These are phyloP conservation scores for Epicoccum nigrum DNA, from an alignment of 2,329 filamentous ascomycete genomes.

Conservation along the genomic window DNA sequence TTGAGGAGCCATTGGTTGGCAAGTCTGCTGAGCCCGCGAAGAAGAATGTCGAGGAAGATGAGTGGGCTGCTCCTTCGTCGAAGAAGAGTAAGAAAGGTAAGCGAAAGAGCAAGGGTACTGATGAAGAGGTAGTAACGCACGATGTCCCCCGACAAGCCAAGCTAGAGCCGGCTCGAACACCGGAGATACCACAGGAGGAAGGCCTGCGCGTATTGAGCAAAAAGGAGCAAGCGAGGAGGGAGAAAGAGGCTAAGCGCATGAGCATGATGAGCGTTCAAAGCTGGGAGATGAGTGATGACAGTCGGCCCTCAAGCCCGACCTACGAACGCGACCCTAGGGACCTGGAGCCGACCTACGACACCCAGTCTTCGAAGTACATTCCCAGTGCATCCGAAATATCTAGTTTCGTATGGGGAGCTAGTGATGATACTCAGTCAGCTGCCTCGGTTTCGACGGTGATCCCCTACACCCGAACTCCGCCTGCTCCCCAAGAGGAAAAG, in stretches of 20 bases:
- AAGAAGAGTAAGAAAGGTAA: slow-evolving; percentile 39
- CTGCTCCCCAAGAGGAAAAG: neutral
- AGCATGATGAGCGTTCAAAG: slow-evolving; percentile 34
- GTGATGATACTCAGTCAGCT: slow-evolving; percentile 12
- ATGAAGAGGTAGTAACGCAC: slow-evolving; percentile 29
- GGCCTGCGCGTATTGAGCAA: slow-evolving; percentile 42
- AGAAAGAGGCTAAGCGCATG: slow-evolving; percentile 39
- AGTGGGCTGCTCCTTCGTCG: slow-evolving; percentile 16
- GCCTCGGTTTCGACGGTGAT: slow-evolving; percentile 13
- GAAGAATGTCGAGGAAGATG: slow-evolving; percentile 34
- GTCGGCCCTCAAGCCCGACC: slow-evolving; percentile 29
- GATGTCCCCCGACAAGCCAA: slow-evolving; percentile 21
- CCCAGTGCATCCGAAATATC: slow-evolving; percentile 15
- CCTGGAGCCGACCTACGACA: slow-evolving; percentile 6
- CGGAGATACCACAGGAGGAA: slow-evolving; percentile 22
- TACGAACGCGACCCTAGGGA: slow-evolving; percentile 41
- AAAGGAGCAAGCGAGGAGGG: slow-evolving; percentile 47
- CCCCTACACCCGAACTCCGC: slow-evolving; percentile 4
- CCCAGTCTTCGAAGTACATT: neutral
- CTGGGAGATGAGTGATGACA: slow-evolving; percentile 40
- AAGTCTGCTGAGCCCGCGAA: slow-evolving; percentile 28
- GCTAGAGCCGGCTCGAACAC: slow-evolving; percentile 10
- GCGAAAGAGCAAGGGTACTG: slow-evolving; percentile 31
- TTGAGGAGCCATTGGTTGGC: slow-evolving; percentile 39
- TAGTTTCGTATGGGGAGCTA: slow-evolving; percentile 10